Conservation (phyloP, 495 filamentous ascomycete genomes). For the Penicillium mononematosum region DNA sequence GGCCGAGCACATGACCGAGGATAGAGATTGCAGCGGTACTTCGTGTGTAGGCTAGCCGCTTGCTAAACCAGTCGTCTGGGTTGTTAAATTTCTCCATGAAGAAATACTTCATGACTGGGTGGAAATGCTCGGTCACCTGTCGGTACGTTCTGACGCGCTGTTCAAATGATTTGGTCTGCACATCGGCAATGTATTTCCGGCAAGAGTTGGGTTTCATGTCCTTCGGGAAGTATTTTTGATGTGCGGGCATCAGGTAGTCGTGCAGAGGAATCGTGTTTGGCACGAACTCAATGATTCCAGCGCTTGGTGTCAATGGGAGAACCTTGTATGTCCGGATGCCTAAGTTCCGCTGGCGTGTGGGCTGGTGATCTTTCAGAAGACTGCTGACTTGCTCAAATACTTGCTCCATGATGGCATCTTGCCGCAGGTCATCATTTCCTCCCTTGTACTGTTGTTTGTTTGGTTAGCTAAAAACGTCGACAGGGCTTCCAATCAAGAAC, state of each 20-base stretch:
- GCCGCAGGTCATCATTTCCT: slow-evolving; percentile 92
- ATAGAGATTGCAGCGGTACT: slow-evolving; percentile 94
- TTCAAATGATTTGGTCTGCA: slow-evolving; percentile 64
- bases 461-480: background rate
- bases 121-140: slow-evolving; percentile 73
- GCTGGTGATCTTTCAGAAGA: slow-evolving; percentile 77
- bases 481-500: background rate
- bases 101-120: slow-evolving; percentile 94
- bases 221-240: slow-evolving; percentile 79
- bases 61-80: slow-evolving; percentile 92
- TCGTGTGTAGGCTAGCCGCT: slow-evolving; percentile 82
- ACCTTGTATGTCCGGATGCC: slow-evolving; percentile 95
- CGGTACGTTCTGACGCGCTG: slow-evolving; percentile 71
- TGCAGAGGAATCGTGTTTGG: slow-evolving; percentile 85
- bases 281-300: slow-evolving; percentile 98
- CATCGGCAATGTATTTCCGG: slow-evolving; percentile 72
- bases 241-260: slow-evolving; percentile 87
- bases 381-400: slow-evolving; percentile 95
- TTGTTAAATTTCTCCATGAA: slow-evolving; percentile 93
- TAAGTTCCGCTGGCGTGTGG: slow-evolving; percentile 83
- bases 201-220: slow-evolving; percentile 74
- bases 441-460: slow-evolving; percentile 68
- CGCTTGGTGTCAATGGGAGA: slow-evolving; percentile 73
- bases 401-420: slow-evolving; percentile 99
- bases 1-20: slow-evolving; percentile 85